A percentile compares a stretch with the other conserved stretches of the same genome.
Conservation (phyloP, 768 basidiomycete species). For the Boletus fagicola region DNA sequence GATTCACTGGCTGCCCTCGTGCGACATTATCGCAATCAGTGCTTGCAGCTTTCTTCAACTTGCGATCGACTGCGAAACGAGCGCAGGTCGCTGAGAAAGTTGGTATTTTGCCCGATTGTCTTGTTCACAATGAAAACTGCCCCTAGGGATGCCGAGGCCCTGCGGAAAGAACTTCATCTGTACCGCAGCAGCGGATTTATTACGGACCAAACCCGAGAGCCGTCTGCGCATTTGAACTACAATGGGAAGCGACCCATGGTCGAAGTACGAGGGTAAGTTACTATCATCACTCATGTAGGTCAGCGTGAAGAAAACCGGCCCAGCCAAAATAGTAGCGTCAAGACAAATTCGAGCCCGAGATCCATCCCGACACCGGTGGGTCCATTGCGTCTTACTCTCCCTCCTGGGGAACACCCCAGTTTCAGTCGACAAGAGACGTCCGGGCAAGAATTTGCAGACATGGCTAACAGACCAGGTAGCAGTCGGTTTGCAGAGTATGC, state of each 20-base stretch:
- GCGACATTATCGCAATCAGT: slow-evolving; percentile 57
- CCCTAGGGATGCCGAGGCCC: slow-evolving; percentile 47
- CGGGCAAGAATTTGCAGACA: slow-evolving; percentile 10
- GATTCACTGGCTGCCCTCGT: slow-evolving; percentile 70
- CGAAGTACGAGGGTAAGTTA: slow-evolving; percentile 42
- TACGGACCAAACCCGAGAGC: slow-evolving; percentile 26
- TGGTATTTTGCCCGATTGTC: slow-evolving; percentile 4
- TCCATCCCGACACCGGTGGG: slow-evolving; percentile 54
- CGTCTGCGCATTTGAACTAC: slow-evolving; percentile 43
- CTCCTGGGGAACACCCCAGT: slow-evolving; percentile 49
- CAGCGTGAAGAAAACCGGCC: not conserved
- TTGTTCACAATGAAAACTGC: slow-evolving; percentile 8
- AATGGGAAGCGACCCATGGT: slow-evolving; percentile 68
- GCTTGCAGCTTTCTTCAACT: slow-evolving; percentile 43
- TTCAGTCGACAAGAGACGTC: slow-evolving; percentile 33
- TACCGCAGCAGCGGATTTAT: slow-evolving; percentile 38
- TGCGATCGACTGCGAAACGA: slow-evolving; percentile 39
- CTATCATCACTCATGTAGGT: not conserved
- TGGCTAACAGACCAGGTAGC: slow-evolving; percentile 44
- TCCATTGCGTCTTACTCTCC: slow-evolving; percentile 67
- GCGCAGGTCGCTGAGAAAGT: slow-evolving; percentile 54
- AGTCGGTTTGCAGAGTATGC: slow-evolving; percentile 51
- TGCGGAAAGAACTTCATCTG: slow-evolving; percentile 50
- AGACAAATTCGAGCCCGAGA: slow-evolving; percentile 59
- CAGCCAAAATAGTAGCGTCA: slow-evolving; percentile 24